phyloP scores from a whole-genome alignment of 2,329 filamentous ascomycete species.

The Lachnellula suecica region DNA sequence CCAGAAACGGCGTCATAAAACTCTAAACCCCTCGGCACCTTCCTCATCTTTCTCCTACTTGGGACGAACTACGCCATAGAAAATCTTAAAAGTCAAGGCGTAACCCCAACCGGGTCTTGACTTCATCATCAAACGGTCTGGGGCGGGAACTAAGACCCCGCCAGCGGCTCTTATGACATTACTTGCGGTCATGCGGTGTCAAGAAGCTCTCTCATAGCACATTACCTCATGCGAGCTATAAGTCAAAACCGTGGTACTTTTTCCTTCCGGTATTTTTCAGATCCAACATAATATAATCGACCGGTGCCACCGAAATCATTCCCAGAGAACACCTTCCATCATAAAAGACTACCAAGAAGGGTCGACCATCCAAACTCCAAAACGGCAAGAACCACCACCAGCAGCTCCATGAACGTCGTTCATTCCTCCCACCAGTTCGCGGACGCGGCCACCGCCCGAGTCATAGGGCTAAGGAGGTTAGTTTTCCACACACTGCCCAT shows the following conservation, averaged over 20 bases:
- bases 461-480: conserved; percentile 25
- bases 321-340: conserved; percentile 6
- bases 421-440: conserved; percentile 27
- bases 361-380: not conserved
- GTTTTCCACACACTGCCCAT: conserved; percentile 5
- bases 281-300: not conserved
- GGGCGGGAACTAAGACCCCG: conserved; percentile 18
- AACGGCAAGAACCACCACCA: conserved; percentile 11
- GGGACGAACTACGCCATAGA: conserved; percentile 14
- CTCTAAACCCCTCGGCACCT: conserved; percentile 12
- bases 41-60: conserved; percentile 14
- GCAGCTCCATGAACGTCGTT: conserved; percentile 17
- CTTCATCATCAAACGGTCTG: conserved; percentile 12
- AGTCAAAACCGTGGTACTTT: conserved; percentile 5
- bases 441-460: conserved; percentile 21
- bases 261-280: conserved; percentile 2
- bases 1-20: conserved; percentile 12
- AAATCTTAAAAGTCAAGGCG: conserved; percentile 15
- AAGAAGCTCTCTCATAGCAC: conserved; percentile 9
- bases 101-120: conserved; percentile 17
- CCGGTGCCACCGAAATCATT: not conserved
- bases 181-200: conserved; percentile 11
- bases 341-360: conserved; percentile 1
- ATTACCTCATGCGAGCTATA: conserved; percentile 10
- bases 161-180: conserved; percentile 11